Base-by-base conservation (phyloP, 2,329 filamentous ascomycete genomes). In the Ceratocystis papillata region DNA sequence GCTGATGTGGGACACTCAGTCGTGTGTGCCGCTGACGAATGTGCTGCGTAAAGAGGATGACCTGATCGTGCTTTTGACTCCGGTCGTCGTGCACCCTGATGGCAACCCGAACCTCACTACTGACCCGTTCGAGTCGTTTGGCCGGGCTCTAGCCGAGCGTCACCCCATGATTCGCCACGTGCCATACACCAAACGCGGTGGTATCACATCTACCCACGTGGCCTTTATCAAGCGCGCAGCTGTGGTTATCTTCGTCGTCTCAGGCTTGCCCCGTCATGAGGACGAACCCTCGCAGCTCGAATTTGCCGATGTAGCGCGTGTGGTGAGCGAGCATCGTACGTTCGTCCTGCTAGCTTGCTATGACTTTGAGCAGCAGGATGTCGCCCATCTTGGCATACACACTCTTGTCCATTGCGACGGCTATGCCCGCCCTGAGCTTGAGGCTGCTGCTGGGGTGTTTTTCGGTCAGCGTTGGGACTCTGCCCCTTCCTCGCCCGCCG, bases 111-210 rank as follows among this genome's bases (percentile, higher is more conserved):
- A 74, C 57, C 76, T 78, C 68, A 74, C 74, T 57, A 78, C 75
- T 70, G 88, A 92, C 72, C 88, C 88, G 0, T 91, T 91, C 71
- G 87, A 91, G 73, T 80, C 82, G 15, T 77, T 92, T 20, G 88
- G 88, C 22, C 80, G 81, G 69, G 81, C 83, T 57, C 74, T 92
- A 62, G 82, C 83, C 62, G 77, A 75, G 62, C 78, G 81, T 70
- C 85, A 88, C 71, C 76, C 79, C 2, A 79, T 79, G 73, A 79
- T 91, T 68, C 83, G 86, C 22, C 88, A 91, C 72, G 83, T 90
- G 55, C 87, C 88, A 5, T 92, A 89, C 71, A 83, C 84, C 4
- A 81, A 83, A 60, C 79, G 79, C 64, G 75, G 79, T 67, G 86
- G 87, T 53, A 83, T 89, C 72, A 87, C 84, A 2, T 78, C 79